Evolutionary conservation across 257 asterid species (phyloP).

Genomic region (Nicotiana otophora): DNA sequence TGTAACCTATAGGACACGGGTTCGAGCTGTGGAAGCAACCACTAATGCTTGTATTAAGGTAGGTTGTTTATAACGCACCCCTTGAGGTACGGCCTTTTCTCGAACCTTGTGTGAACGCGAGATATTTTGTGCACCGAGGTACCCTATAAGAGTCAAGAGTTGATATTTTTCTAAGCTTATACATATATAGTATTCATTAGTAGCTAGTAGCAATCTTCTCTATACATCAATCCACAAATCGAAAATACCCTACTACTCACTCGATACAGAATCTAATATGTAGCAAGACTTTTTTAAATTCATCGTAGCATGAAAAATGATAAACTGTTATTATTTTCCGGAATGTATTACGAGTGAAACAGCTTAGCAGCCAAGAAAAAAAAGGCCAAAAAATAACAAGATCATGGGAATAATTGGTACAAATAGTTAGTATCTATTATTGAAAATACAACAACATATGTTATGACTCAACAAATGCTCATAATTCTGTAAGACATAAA

Average conservation of each 20-base stretch:
- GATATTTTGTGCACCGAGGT: fast-evolving
- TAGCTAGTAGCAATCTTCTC: background rate
- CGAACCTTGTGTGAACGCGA: fast-evolving
- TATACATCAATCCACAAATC: too few relatives aligned
- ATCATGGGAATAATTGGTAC: background rate
- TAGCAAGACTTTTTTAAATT: background rate
- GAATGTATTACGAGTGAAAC: too few relatives aligned
- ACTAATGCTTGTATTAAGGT: too few relatives aligned
- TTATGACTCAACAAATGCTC: background rate
- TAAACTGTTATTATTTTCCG: background rate
- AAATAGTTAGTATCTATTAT: background rate
- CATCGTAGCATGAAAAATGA: background rate
- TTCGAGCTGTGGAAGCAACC: too few relatives aligned
- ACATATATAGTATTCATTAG: background rate
- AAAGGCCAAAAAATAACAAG: background rate
- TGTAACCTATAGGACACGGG: fast-evolving
- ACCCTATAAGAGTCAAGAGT: too few relatives aligned
- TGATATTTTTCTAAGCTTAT: too few relatives aligned
- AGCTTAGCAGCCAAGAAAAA: background rate
- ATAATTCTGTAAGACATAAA: background rate
- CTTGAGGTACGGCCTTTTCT: fast-evolving
- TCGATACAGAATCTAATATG: background rate
- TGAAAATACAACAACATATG: background rate
- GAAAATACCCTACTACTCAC: background rate
- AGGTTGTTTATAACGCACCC: fast-evolving